Evolutionary conservation across 2,329 filamentous ascomycete genomes (phyloP).

Genomic region (Daldinia eschscholtzii): DNA sequence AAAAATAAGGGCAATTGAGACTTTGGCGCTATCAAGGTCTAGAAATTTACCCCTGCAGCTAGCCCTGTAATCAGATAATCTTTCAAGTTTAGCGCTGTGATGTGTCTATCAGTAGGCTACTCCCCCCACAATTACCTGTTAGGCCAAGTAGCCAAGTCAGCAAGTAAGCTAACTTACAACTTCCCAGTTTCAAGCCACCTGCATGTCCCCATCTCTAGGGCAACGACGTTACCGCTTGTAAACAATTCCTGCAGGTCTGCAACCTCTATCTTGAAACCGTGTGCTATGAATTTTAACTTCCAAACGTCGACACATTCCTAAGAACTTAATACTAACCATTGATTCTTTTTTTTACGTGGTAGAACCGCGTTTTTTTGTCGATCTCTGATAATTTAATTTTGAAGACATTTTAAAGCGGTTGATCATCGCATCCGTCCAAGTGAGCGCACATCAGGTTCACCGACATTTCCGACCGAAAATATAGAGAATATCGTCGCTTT

Average conservation of each 20-base stretch:
- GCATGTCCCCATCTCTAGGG: constrained; percentile 22
- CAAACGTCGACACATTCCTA: constrained; percentile 32
- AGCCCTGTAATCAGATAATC: constrained; percentile 20
- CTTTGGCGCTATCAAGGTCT: not conserved
- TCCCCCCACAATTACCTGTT: not conserved
- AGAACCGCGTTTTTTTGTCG: constrained; percentile 15
- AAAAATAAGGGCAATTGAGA: not conserved
- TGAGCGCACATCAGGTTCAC: constrained; percentile 11
- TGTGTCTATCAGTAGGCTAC: constrained; percentile 9
- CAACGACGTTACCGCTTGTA: constrained; percentile 33
- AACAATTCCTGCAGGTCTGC: constrained; percentile 32
- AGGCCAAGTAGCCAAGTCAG: constrained; percentile 1
- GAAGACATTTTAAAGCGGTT: constrained; percentile 33
- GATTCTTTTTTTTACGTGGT: constrained; percentile 7
- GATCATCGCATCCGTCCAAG: constrained; percentile 6
- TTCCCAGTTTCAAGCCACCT: constrained; percentile 8
- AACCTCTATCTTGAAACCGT: constrained; percentile 16
- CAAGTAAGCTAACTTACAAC: not conserved
- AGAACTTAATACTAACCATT: constrained; percentile 19
- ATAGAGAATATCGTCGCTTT: constrained; percentile 19
- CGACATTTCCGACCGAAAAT: constrained; percentile 18
- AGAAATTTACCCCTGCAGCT: constrained; percentile 10
- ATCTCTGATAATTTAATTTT: constrained; percentile 38
- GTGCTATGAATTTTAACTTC: constrained; percentile 11
- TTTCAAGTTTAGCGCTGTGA: constrained; percentile 9